These are phyloP conservation scores for Buxus sempervirens DNA, from an alignment of 164 flowering plant genomes.

Conservation along the genomic window DNA sequence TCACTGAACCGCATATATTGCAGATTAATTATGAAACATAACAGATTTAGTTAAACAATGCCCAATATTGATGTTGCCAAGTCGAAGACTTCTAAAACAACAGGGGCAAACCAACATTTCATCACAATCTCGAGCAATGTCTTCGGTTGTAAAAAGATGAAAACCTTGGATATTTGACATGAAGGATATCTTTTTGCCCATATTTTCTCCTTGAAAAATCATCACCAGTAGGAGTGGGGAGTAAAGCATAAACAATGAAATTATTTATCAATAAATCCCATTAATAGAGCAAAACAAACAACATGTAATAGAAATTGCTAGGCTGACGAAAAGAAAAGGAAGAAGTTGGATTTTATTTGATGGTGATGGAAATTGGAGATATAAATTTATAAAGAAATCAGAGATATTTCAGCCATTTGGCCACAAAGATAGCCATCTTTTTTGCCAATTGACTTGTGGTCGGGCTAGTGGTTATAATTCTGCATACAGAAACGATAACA, in stretches of 20 bases:
- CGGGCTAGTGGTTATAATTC: background rate
- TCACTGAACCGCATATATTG: too few species aligned
- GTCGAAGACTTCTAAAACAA: too few species aligned
- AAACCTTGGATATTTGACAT: conserved; percentile 54
- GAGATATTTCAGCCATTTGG: background rate
- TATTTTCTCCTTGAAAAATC: conserved; percentile 67
- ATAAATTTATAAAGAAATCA: background rate
- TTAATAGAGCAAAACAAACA: background rate
- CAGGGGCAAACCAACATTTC: too few species aligned
- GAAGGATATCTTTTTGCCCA: conserved; percentile 65
- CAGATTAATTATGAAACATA: too few species aligned
- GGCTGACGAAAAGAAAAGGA: too few species aligned
- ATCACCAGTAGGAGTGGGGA: conserved; percentile 28
- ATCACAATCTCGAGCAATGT: too few species aligned
- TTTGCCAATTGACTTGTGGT: background rate
- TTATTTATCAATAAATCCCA: background rate
- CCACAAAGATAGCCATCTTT: background rate
- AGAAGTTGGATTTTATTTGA: too few species aligned
- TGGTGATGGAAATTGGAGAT: too few species aligned
- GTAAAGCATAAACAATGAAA: background rate
- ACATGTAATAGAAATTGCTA: background rate
- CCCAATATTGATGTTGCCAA: too few species aligned
- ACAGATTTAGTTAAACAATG: too few species aligned
- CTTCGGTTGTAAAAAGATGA: too few species aligned
- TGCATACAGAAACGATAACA: background rate